These are phyloP conservation scores for Dactylorhiza incarnata DNA, from an alignment of 106 monocot species.

Conservation along the genomic window DNA sequence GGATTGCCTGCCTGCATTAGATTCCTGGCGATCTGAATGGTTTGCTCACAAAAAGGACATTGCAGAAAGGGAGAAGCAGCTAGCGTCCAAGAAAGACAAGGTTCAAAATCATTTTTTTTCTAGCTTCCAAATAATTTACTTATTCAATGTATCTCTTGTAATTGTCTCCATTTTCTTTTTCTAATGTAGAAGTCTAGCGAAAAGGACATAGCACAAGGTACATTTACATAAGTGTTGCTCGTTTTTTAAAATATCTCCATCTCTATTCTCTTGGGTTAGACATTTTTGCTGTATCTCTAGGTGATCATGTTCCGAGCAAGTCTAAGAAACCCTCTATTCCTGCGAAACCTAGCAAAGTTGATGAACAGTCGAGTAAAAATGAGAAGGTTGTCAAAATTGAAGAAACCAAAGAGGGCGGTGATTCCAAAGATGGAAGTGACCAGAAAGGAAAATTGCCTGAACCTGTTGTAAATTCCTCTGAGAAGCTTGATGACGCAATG, in stretches of 20 bases:
- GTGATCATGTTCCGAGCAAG: slow-evolving; percentile 17
- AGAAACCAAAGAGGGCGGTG: slow-evolving; percentile 8
- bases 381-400: slow-evolving; percentile 19
- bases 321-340: slow-evolving; percentile 12
- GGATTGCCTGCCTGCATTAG: slow-evolving; percentile 75
- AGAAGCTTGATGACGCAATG: slow-evolving; percentile 14
- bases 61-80: slow-evolving; percentile 31
- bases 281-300: slow-evolving; percentile 11
- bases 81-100: slow-evolving; percentile 42
- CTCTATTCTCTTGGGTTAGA: neutral
- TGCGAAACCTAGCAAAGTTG: slow-evolving; percentile 18
- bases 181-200: slow-evolving; percentile 31
- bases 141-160: neutral
- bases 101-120: slow-evolving; percentile 9
- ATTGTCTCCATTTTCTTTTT: neutral
- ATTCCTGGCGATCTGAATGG: slow-evolving; percentile 78
- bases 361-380: slow-evolving; percentile 18
- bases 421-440: slow-evolving; percentile 18
- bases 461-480: slow-evolving; percentile 12
- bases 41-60: slow-evolving; percentile 34
- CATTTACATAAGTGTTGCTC: neutral
- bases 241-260: no score
- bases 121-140: neutral
- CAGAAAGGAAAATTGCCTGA: slow-evolving; percentile 19
- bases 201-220: slow-evolving; percentile 48